These are phyloP conservation scores for Wickerhamiella allomyrinae DNA, from an alignment of 805 yeast species.

Conservation along the genomic window DNA sequence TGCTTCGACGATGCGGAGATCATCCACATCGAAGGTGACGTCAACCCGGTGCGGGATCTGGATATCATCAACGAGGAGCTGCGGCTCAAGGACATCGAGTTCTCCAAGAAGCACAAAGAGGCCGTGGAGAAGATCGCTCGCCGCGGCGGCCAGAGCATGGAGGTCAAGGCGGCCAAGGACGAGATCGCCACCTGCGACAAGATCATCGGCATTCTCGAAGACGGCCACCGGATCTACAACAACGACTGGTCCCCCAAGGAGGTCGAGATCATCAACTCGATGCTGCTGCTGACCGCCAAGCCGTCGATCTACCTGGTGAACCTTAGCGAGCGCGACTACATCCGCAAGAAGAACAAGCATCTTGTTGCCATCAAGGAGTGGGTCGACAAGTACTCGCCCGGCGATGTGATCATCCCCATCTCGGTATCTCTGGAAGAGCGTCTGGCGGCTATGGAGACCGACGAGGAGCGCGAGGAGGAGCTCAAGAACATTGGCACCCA, in stretches of 20 bases:
- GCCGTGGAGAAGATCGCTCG: constrained; percentile 63
- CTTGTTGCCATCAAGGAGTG: constrained; percentile 71
- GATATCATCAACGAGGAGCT: constrained; percentile 84
- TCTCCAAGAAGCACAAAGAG: constrained; percentile 70
- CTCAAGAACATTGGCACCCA: constrained; percentile 57
- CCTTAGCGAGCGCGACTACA: constrained; percentile 75
- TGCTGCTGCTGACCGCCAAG: constrained; percentile 85
- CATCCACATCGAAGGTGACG: constrained; percentile 93
- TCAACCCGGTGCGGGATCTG: constrained; percentile 87
- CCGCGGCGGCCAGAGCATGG: constrained; percentile 82
- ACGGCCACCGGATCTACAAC: constrained; percentile 79
- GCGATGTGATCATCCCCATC: constrained; percentile 82
- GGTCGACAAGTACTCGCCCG: constrained; percentile 80
- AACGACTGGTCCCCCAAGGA: constrained; percentile 81
- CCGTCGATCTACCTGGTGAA: constrained; percentile 88
- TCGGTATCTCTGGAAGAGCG: constrained; percentile 87
- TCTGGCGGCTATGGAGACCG: constrained; percentile 74
- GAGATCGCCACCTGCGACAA: constrained; percentile 61
- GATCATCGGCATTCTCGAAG: constrained; percentile 64
- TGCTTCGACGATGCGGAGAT: constrained; percentile 97
- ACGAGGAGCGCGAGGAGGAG: constrained; percentile 66
- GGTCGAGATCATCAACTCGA: constrained; percentile 75
- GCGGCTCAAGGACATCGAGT: constrained; percentile 93
- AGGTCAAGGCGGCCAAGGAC: constrained; percentile 77
- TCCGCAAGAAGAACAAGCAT: constrained; percentile 80